Evolutionary conservation across 371 early-diverging fungal species (phyloP).

Genomic region (Spiromyces aspiralis): DNA sequence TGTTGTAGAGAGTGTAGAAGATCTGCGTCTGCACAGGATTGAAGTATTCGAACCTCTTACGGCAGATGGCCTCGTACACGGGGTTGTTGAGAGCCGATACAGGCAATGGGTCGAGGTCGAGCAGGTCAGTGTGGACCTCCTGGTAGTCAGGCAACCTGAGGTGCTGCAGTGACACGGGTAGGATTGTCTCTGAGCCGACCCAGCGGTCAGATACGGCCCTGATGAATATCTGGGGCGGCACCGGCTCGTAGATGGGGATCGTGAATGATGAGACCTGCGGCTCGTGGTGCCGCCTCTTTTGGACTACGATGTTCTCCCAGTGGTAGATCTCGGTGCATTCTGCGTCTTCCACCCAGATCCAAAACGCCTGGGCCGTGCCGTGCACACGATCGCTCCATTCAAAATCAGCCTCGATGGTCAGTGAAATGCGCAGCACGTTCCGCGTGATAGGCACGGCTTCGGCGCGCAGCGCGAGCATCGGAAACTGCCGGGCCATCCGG

Average conservation of each 20-base stretch:
- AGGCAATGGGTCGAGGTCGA: slow-evolving; percentile 77
- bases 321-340: slow-evolving; percentile 47
- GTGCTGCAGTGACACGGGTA: slow-evolving; percentile 80
- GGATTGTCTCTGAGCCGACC: slow-evolving; percentile 73
- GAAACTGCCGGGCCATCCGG: slow-evolving; percentile 67
- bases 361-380: slow-evolving; percentile 78
- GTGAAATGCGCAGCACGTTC: slow-evolving; percentile 65
- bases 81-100: slow-evolving; percentile 65
- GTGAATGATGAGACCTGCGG: slow-evolving; percentile 46
- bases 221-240: slow-evolving; percentile 76
- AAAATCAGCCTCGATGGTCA: slow-evolving; percentile 70
- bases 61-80: slow-evolving; percentile 60
- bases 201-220: slow-evolving; percentile 86
- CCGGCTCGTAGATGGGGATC: slow-evolving; percentile 71
- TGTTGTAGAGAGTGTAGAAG: slow-evolving; percentile 87
- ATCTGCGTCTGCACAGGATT: slow-evolving; percentile 98
- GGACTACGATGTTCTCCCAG: slow-evolving; percentile 39
- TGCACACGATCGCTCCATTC: slow-evolving; percentile 83
- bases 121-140: slow-evolving; percentile 73
- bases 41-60: slow-evolving; percentile 70
- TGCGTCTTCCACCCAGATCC: slow-evolving; percentile 87
- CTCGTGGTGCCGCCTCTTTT: slow-evolving; percentile 21
- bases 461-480: slow-evolving; percentile 57
- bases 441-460: slow-evolving; percentile 71
- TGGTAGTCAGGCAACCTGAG: slow-evolving; percentile 67